phyloP scores from a whole-genome alignment of 2,329 filamentous ascomycete genomes.

The Cercospora berteroae region DNA sequence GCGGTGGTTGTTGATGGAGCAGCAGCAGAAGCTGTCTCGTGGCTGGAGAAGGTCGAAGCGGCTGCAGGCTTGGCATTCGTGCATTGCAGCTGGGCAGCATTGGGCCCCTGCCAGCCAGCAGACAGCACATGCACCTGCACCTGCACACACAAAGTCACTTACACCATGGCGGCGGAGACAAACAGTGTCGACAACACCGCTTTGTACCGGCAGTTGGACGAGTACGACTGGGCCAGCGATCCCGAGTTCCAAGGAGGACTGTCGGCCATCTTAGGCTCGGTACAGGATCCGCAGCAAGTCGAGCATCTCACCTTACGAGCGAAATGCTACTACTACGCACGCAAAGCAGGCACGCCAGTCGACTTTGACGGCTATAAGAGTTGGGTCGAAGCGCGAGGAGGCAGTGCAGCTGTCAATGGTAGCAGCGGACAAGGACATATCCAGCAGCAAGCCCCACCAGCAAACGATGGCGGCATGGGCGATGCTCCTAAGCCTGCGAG shows the following conservation, averaged over 20 bases:
- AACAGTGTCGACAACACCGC: constrained; percentile 25
- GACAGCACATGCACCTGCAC: background rate
- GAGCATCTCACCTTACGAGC: constrained; percentile 63
- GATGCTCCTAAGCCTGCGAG: constrained; percentile 74
- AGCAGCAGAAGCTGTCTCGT: background rate
- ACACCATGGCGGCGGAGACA: constrained; percentile 26
- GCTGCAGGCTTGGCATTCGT: background rate
- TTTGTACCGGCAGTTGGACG: constrained; percentile 61
- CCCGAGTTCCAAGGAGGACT: constrained; percentile 67
- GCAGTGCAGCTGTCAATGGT: background rate
- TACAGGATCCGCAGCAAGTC: constrained; percentile 54
- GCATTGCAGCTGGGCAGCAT: background rate
- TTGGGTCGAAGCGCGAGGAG: constrained; percentile 51
- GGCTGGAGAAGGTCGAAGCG: background rate
- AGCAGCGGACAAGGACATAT: background rate
- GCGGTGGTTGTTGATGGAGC: background rate
- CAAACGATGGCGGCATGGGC: constrained; percentile 28
- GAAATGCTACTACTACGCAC: constrained; percentile 66
- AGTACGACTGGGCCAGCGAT: constrained; percentile 67
- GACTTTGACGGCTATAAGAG: constrained; percentile 66
- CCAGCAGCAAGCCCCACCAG: background rate
- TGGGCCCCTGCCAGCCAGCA: background rate
- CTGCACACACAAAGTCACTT: constrained; percentile 2
- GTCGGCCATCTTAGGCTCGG: constrained; percentile 61
- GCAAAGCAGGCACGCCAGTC: constrained; percentile 49